Base-by-base conservation (phyloP, 345 rosid species). In the Cochlearia excelsa region DNA sequence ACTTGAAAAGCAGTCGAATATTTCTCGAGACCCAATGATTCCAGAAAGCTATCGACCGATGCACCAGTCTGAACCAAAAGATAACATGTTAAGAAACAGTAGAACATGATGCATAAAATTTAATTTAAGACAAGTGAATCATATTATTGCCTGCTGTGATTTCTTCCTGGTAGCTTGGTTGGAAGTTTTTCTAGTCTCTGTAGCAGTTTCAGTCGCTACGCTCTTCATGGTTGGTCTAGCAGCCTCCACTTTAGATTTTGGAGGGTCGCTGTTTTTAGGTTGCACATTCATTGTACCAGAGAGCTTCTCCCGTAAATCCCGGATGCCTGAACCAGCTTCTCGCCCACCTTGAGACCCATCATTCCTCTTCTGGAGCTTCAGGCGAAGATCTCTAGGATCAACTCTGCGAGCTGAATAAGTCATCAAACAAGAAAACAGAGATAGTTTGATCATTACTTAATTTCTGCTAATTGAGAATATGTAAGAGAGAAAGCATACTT, bases 1-100 rank as follows among this genome's bases (percentile, higher is more conserved):
- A 85, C 99, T 74, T 89, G 95, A 72, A 93, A 93, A 53, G 86
- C 80, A 52, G 91, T 89, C 0, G 84, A 76, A 69, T 93, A 93
- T 51, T 89, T 93, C 69, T 89, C 97, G 7, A 93, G 87, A 67
- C 88, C 95, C 79, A 93, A 61, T 5, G 97, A 93, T 68, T 67
- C 84, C 71, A 93, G 75, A 68, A 93, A 93, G 70, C 77, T 72
- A 66, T 89, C 96, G 57, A 93, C 81, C 2, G 89, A 78, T 30
- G 71, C 57, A 63, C 78, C 90, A 51, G 75, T 84, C 96, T 93
- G 92, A 80, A 74, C n/a, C 34, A 62, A 65, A 70, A 61, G 57
- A n/a, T 7, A 42, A 59, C 52, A 63, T 57, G 52, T 37, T 66
- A 23, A 66, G 70, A 71, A 28, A 33, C 66, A 65, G 55, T 26